Conservation (phyloP, 495 filamentous ascomycete species). For the Lasiosphaeria miniovina region DNA sequence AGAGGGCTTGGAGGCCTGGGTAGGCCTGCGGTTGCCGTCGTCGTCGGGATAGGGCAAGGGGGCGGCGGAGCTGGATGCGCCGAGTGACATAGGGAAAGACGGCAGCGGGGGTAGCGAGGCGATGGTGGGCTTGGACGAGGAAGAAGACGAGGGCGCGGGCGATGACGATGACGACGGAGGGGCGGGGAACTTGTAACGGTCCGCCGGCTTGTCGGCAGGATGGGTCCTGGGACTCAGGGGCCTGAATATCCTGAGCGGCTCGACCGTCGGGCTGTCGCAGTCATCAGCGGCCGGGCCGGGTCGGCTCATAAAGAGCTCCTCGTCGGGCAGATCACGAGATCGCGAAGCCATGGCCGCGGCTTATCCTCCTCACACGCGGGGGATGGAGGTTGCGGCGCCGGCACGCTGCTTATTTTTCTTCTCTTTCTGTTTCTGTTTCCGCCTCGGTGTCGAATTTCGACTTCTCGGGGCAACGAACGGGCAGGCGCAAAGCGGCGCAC, state of each 20-base stretch:
- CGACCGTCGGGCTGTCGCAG: constrained; percentile 68
- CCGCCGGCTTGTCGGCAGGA: constrained; percentile 34
- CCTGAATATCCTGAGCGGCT: constrained; percentile 84
- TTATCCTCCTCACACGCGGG: too few species aligned
- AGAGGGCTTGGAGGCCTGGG: constrained; percentile 36
- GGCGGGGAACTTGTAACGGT: constrained; percentile 48
- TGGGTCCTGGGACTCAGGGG: constrained; percentile 50
- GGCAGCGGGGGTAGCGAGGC: constrained; percentile 39
- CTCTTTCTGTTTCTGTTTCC: background rate
- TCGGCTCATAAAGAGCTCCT: constrained; percentile 74
- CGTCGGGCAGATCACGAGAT: constrained; percentile 56
- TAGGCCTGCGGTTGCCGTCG: constrained; percentile 53
- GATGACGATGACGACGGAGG: constrained; percentile 42
- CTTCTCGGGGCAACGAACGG: background rate
- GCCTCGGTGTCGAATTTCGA: too few species aligned
- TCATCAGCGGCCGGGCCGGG: constrained; percentile 46
- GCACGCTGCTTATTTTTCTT: too few species aligned
- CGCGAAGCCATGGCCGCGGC: constrained; percentile 23
- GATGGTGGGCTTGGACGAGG: constrained; percentile 25
- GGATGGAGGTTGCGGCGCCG: too few species aligned
- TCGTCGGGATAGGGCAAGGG: constrained; percentile 79
- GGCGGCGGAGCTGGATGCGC: constrained; percentile 59
- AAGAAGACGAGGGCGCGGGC: constrained; percentile 23
- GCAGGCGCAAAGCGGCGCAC: constrained; percentile 3
- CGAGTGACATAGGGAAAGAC: constrained; percentile 58